Evolutionary conservation across 257 asterid genomes (phyloP).

Genomic region (Orobanche coerulescens): DNA sequence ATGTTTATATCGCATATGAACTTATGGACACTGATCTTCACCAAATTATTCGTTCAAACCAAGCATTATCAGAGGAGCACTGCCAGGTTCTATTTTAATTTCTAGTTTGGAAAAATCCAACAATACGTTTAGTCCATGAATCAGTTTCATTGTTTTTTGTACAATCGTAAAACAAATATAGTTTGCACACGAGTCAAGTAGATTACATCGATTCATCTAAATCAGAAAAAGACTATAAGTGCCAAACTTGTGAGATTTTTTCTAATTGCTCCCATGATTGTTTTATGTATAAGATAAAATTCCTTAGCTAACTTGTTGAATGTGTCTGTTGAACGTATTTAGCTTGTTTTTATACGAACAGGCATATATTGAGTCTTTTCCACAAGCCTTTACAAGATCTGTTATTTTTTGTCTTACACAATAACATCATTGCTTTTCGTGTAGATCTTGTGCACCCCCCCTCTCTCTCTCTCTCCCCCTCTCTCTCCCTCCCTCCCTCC

Average conservation of each 20-base stretch:
- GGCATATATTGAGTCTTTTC: background rate
- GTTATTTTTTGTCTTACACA: background rate
- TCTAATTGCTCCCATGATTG: background rate
- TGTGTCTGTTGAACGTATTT: background rate
- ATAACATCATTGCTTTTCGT: background rate
- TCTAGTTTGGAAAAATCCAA: conserved; percentile 2
- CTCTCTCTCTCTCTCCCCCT: too few relatives aligned
- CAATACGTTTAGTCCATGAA: background rate
- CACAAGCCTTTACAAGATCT: conserved; percentile 6
- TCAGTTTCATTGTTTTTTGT: background rate
- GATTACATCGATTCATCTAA: background rate
- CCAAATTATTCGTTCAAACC: conserved; percentile 94
- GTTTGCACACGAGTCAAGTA: background rate
- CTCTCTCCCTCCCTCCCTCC: too few relatives aligned
- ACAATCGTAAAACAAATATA: background rate
- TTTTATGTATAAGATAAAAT: background rate
- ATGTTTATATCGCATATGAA: conserved; percentile 92
- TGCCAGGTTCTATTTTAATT: conserved; percentile 60
- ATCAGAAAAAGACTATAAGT: background rate
- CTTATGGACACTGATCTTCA: conserved; percentile 99
- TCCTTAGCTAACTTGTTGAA: background rate
- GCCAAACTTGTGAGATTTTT: background rate
- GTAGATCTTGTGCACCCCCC: too few relatives aligned
- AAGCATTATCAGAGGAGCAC: conserved; percentile 89
- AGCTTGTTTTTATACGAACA: background rate